A percentile compares a stretch with the other conserved stretches of the same genome.
These are phyloP conservation scores for Tolypocladium nubicola DNA, from an alignment of 2,329 filamentous ascomycete genomes.

Conservation along the genomic window DNA sequence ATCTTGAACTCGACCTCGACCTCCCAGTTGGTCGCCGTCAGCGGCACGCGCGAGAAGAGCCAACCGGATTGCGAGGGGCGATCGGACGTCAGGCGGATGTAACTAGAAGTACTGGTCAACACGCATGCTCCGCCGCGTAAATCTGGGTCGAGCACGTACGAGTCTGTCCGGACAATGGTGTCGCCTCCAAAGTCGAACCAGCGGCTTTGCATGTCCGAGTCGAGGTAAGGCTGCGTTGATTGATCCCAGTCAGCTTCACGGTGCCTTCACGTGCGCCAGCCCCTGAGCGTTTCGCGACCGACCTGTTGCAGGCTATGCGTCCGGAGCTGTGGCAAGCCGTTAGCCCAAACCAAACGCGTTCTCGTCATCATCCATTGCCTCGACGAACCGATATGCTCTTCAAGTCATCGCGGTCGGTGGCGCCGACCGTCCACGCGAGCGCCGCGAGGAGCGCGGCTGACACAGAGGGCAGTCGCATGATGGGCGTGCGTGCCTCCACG, in stretches of 20 bases:
- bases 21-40: slow-evolving; percentile 99
- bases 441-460: slow-evolving; percentile 38
- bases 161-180: slow-evolving; percentile 67
- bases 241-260: slow-evolving; percentile 5
- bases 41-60: slow-evolving; percentile 85
- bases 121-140: neutral
- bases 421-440: slow-evolving; percentile 37
- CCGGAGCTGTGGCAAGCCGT: slow-evolving; percentile 48
- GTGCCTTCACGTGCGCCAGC: neutral
- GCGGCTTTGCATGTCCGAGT: slow-evolving; percentile 94
- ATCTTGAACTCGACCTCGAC: slow-evolving; percentile 95
- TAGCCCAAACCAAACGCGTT: neutral
- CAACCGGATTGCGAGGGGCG: slow-evolving; percentile 84
- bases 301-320: slow-evolving; percentile 78
- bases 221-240: slow-evolving; percentile 70
- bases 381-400: slow-evolving; percentile 40
- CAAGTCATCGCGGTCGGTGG: slow-evolving; percentile 36
- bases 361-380: neutral
- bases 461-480: slow-evolving; percentile 37
- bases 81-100: slow-evolving; percentile 87
- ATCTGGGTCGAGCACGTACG: slow-evolving; percentile 33
- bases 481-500: slow-evolving; percentile 9
- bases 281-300: slow-evolving; percentile 25
- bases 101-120: slow-evolving; percentile 40
- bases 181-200: slow-evolving; percentile 99